Conservation (phyloP, 2,329 filamentous ascomycete species). For the Pyrenophora teres region DNA sequence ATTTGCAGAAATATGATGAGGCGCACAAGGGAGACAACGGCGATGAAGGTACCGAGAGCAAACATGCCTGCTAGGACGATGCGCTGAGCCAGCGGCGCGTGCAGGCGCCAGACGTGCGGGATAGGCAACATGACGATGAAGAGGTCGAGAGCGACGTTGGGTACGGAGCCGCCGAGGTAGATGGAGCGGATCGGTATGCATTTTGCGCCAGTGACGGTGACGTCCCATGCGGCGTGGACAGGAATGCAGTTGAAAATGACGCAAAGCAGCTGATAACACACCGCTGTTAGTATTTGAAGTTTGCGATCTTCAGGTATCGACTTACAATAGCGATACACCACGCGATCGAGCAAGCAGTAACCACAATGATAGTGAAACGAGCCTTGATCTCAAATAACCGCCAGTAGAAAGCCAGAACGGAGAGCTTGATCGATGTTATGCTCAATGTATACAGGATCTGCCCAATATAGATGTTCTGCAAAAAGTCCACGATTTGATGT, state of each 20-base stretch:
- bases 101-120: conserved; percentile 31
- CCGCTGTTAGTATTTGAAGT: not conserved
- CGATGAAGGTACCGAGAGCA: conserved; percentile 30
- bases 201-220: conserved; percentile 22
- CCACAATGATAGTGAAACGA: conserved; percentile 11
- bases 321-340: conserved; percentile 29
- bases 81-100: conserved; percentile 28
- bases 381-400: conserved; percentile 28
- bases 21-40: conserved; percentile 29
- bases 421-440: conserved; percentile 29
- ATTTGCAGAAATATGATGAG: conserved; percentile 31
- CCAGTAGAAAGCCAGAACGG: conserved; percentile 34
- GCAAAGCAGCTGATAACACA: conserved; percentile 16
- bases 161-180: conserved; percentile 30
- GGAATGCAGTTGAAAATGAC: conserved; percentile 29
- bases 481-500: conserved; percentile 17
- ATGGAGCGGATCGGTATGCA: conserved; percentile 25
- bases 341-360: conserved; percentile 16
- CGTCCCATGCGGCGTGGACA: conserved; percentile 27
- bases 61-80: conserved; percentile 32
- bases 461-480: conserved; percentile 22
- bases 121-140: conserved; percentile 31
- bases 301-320: not conserved
- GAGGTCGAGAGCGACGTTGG: conserved; percentile 32
- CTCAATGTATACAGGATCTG: conserved; percentile 26